Conservation (phyloP, 179 eudicot genomes). For the Beta corolliflora region DNA sequence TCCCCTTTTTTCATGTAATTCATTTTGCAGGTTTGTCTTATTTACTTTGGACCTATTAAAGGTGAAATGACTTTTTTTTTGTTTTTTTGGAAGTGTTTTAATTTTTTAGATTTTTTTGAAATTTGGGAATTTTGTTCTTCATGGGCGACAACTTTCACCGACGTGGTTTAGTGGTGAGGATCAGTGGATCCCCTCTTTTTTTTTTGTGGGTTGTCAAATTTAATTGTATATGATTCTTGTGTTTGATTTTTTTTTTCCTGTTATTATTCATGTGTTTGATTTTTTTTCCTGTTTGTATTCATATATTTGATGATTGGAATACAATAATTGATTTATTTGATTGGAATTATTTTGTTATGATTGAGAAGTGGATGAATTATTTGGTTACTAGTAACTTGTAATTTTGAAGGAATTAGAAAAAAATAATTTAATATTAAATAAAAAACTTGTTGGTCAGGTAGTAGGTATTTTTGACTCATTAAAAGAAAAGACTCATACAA, state of each 20-base stretch:
- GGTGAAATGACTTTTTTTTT: slow-evolving; percentile 15
- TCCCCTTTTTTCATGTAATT: slow-evolving; percentile 22
- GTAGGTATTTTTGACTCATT: too few species aligned
- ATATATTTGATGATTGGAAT: background rate
- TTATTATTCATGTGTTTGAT: too few species aligned
- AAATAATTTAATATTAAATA: too few species aligned
- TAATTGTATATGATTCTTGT: background rate
- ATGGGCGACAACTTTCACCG: slow-evolving; percentile 39
- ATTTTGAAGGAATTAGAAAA: too few species aligned
- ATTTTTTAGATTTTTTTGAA: background rate
- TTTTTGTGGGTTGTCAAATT: slow-evolving; percentile 1
- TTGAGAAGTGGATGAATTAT: too few species aligned
- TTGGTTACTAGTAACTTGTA: too few species aligned
- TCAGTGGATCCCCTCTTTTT: slow-evolving; percentile 21
- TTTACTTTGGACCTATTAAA: slow-evolving; percentile 30
- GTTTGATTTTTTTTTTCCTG: background rate
- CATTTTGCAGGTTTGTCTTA: slow-evolving; percentile 25
- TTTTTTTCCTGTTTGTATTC: background rate
- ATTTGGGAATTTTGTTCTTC: slow-evolving; percentile 23
- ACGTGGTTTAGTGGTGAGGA: slow-evolving; percentile 45
- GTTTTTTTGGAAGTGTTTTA: background rate
- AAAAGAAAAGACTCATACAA: too few species aligned
- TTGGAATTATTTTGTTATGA: background rate
- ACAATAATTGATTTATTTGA: background rate
- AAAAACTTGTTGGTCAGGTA: too few species aligned